These are phyloP conservation scores for Juglanconis oblonga DNA, from an alignment of 2,329 filamentous ascomycete genomes.

Conservation along the genomic window DNA sequence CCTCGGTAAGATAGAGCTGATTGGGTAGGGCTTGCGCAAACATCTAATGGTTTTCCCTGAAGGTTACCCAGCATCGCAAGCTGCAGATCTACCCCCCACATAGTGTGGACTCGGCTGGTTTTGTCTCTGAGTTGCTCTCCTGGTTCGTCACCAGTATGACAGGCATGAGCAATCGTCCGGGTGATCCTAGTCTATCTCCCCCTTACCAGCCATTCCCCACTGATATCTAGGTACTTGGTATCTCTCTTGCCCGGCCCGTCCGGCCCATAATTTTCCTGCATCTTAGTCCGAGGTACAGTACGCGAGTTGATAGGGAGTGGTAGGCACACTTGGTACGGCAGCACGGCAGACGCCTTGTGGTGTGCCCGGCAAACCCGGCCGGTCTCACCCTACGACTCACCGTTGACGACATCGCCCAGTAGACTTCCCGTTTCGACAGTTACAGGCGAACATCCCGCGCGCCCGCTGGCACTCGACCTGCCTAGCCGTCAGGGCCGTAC, in stretches of 20 bases:
- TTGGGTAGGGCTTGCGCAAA: not conserved
- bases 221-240: not conserved
- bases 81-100: slow-evolving; percentile 1
- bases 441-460: slow-evolving; percentile 9
- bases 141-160: slow-evolving; percentile 4
- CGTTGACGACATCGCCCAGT: slow-evolving; percentile 4
- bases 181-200: not conserved
- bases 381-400: slow-evolving; percentile 14
- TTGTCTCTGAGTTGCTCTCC: slow-evolving; percentile 3
- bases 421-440: slow-evolving; percentile 2
- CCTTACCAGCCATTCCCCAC: not conserved
- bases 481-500: not conserved
- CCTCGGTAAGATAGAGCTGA: not conserved
- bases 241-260: not conserved
- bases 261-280: not conserved
- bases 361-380: not conserved
- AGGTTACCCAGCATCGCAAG: slow-evolving; percentile 5
- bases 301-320: not conserved
- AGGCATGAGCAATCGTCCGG: not conserved
- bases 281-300: not conserved
- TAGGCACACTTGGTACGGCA: not conserved
- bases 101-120: slow-evolving; percentile 9
- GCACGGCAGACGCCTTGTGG: not conserved
- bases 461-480: slow-evolving; percentile 1
- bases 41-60: not conserved